These are phyloP conservation scores for Leccinum boreale DNA, from an alignment of 768 basidiomycete species.

Conservation along the genomic window DNA sequence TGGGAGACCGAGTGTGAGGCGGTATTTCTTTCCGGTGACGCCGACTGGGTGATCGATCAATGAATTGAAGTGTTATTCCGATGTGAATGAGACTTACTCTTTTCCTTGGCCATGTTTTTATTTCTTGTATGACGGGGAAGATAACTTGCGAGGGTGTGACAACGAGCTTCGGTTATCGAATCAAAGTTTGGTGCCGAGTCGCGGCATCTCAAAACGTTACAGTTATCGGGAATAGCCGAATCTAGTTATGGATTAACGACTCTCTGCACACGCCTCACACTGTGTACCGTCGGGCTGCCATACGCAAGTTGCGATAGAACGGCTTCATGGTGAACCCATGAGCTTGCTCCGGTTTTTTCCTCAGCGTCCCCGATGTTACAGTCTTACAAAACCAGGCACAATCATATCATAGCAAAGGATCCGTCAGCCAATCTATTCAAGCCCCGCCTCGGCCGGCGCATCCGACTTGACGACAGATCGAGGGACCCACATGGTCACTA, in stretches of 20 bases:
- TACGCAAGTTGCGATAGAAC: background rate
- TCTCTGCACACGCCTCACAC: background rate
- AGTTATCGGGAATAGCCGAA: constrained; percentile 12
- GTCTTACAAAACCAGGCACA: background rate
- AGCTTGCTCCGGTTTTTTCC: background rate
- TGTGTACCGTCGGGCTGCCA: too few relatives aligned
- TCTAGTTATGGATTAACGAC: too few relatives aligned
- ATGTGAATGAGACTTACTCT: constrained; percentile 2
- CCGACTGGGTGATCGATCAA: constrained; percentile 32
- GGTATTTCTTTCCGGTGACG: constrained; percentile 93
- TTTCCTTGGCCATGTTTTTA: constrained; percentile 26
- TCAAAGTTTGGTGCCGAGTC: constrained; percentile 22
- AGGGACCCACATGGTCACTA: too few relatives aligned
- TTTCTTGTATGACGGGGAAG: constrained; percentile 1
- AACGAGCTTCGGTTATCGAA: background rate
- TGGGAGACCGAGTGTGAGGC: constrained; percentile 91
- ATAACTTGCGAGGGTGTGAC: background rate
- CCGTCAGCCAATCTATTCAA: background rate
- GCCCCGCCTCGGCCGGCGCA: background rate
- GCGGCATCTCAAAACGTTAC: constrained; percentile 18
- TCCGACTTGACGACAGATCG: background rate
- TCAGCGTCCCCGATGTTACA: background rate
- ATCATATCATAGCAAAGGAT: background rate
- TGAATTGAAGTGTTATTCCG: background rate
- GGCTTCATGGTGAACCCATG: background rate